A percentile compares a stretch with the other conserved stretches of the same genome.
These are phyloP conservation scores for Zymoseptoria ardabiliae DNA, from an alignment of 2,329 filamentous ascomycete genomes.

Conservation along the genomic window DNA sequence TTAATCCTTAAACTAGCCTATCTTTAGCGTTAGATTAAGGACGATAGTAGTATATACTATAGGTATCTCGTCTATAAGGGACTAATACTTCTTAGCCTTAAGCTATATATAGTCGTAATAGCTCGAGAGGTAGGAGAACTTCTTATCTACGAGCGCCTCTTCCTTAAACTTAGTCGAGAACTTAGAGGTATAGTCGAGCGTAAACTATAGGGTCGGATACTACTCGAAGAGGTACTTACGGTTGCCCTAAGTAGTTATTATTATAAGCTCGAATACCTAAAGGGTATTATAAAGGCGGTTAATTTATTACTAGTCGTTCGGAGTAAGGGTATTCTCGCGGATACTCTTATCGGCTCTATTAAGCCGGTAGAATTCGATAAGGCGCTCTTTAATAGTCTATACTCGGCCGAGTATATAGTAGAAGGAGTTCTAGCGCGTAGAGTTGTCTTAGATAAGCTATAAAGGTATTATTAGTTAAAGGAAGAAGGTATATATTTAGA, in stretches of 20 bases:
- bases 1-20: no score
- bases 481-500: neutral
- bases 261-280: constrained; percentile 5
- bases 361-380: constrained; percentile 1
- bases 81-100: constrained; percentile 7
- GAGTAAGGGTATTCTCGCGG: constrained; percentile 1
- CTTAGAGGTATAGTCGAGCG: neutral
- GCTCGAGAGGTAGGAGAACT: constrained; percentile 1
- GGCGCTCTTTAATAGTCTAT: constrained; percentile 1
- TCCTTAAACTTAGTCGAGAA: constrained; percentile 2
- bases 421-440: constrained; percentile 4
- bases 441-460: constrained; percentile 5
- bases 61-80: no score
- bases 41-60: no score
- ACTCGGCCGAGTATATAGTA: constrained; percentile 1
- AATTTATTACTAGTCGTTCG: constrained; percentile 3
- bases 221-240: constrained; percentile 1
- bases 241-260: constrained; percentile 4
- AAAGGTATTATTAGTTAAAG: neutral
- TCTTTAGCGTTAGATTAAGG: no score
- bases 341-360: neutral
- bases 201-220: constrained; percentile 5
- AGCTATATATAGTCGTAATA: constrained; percentile 2
- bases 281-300: constrained; percentile 4
- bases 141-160: neutral